These are phyloP conservation scores for Pistacia vera DNA, from an alignment of 345 rosid genomes.

Conservation along the genomic window DNA sequence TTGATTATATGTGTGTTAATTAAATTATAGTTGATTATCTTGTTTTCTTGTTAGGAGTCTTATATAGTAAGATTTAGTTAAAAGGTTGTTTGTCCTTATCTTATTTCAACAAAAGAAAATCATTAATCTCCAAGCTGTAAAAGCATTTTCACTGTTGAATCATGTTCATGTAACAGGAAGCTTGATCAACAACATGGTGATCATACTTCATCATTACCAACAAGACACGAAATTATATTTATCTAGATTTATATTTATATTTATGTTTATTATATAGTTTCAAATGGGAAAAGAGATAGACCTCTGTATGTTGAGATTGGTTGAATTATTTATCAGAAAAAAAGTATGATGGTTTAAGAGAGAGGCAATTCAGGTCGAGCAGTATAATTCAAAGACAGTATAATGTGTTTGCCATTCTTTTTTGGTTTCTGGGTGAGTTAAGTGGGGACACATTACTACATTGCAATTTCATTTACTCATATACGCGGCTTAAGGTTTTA, in stretches of 20 bases:
- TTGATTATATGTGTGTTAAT: slow-evolving; percentile 22
- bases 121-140: background rate
- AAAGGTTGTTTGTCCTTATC: slow-evolving; percentile 46
- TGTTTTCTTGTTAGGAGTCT: slow-evolving; percentile 16
- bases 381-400: slow-evolving; percentile 32
- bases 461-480: background rate
- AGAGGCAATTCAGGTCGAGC: slow-evolving; percentile 9
- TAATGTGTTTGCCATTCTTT: slow-evolving; percentile 32
- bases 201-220: slow-evolving; percentile 26
- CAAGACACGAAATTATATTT: background rate
- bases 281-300: too few species aligned
- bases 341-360: background rate
- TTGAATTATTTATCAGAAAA: too few species aligned
- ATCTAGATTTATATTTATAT: too few species aligned
- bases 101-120: background rate
- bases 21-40: background rate
- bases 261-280: too few species aligned
- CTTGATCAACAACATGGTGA: slow-evolving; percentile 10
- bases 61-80: slow-evolving; percentile 27
- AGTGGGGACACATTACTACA: background rate
- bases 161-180: background rate
- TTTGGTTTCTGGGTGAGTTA: background rate
- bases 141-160: background rate
- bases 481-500: too few species aligned
- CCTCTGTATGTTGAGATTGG: background rate